These are phyloP conservation scores for Metschnikowia gelsemii DNA, from an alignment of 805 yeast genomes.

Conservation along the genomic window DNA sequence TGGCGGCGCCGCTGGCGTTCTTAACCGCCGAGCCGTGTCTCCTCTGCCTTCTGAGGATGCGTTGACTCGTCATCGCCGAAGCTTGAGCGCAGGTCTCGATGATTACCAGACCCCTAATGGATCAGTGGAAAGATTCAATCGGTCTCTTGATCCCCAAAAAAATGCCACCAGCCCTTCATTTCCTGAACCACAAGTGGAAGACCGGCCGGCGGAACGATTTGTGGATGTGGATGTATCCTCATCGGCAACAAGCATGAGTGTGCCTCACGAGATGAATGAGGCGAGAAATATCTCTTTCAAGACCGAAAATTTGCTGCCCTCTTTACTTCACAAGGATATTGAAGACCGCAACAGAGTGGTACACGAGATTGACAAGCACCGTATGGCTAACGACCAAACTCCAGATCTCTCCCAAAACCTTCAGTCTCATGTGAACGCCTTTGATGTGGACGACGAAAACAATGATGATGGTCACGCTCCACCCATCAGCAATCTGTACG, in stretches of 20 bases:
- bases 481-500: not conserved
- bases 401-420: slow-evolving; percentile 2
- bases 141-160: slow-evolving; percentile 29
- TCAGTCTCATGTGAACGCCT: not conserved
- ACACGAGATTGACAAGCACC: not conserved
- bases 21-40: slow-evolving; percentile 17
- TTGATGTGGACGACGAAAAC: not conserved
- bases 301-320: not conserved
- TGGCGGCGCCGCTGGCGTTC: slow-evolving; percentile 22
- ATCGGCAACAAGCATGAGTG: slow-evolving; percentile 20
- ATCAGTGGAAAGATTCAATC: slow-evolving; percentile 20
- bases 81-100: slow-evolving; percentile 36
- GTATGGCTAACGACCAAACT: not conserved
- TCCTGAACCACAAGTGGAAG: not conserved
- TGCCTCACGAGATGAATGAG: slow-evolving; percentile 10
- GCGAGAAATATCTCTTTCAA: slow-evolving; percentile 4
- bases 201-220: slow-evolving; percentile 22
- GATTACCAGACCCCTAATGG: slow-evolving; percentile 28
- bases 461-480: not conserved
- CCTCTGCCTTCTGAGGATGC: slow-evolving; percentile 22
- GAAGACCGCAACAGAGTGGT: not conserved
- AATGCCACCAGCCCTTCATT: not conserved
- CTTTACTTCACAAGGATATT: not conserved
- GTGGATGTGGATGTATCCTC: slow-evolving; percentile 33
- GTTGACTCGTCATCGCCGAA: slow-evolving; percentile 33